Percentiles rank a stretch among this genome's conserved stretches.
phyloP scores from a whole-genome alignment of 768 basidiomycete species.

The Boletus rubroflammeus region DNA sequence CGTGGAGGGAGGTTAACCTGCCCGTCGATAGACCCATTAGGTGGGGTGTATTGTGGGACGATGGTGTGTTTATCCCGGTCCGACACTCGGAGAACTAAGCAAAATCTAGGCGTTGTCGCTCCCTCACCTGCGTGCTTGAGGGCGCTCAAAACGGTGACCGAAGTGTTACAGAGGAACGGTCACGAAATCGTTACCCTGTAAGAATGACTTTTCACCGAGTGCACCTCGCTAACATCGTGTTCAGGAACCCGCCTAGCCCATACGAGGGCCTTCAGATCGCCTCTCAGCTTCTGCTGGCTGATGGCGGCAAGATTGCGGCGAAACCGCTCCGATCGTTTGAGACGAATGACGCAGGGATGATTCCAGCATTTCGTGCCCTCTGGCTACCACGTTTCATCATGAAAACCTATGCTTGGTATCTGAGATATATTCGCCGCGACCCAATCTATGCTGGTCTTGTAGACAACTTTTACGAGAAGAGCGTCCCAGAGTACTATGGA shows the following conservation, averaged over 20 bases:
- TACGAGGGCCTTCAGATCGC: slow-evolving; percentile 51
- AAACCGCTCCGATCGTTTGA: slow-evolving; percentile 39
- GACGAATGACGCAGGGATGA: slow-evolving; percentile 47
- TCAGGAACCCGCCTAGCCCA: slow-evolving; percentile 40
- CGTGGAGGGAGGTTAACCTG: slow-evolving; percentile 37
- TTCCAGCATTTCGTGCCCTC: slow-evolving; percentile 37
- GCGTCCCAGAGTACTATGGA: slow-evolving; percentile 46
- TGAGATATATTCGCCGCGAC: slow-evolving; percentile 50
- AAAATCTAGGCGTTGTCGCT: slow-evolving; percentile 46
- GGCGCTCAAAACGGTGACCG: slow-evolving; percentile 47
- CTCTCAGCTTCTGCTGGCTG: slow-evolving; percentile 50
- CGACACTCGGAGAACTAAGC: neutral
- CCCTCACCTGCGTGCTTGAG: slow-evolving; percentile 59
- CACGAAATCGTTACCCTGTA: slow-evolving; percentile 55
- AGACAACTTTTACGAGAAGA: slow-evolving; percentile 47
- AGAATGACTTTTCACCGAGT: slow-evolving; percentile 3
- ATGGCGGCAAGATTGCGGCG: slow-evolving; percentile 41
- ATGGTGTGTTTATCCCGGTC: slow-evolving; percentile 36
- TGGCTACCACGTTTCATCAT: slow-evolving; percentile 46
- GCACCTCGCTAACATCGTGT: neutral
- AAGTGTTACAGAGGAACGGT: slow-evolving; percentile 41
- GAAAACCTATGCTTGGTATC: slow-evolving; percentile 47
- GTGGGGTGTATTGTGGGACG: slow-evolving; percentile 64
- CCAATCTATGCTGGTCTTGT: slow-evolving; percentile 51
- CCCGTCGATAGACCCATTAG: slow-evolving; percentile 49